phyloP scores from a whole-genome alignment of 805 yeast genomes.

The Priceomyces medius region DNA sequence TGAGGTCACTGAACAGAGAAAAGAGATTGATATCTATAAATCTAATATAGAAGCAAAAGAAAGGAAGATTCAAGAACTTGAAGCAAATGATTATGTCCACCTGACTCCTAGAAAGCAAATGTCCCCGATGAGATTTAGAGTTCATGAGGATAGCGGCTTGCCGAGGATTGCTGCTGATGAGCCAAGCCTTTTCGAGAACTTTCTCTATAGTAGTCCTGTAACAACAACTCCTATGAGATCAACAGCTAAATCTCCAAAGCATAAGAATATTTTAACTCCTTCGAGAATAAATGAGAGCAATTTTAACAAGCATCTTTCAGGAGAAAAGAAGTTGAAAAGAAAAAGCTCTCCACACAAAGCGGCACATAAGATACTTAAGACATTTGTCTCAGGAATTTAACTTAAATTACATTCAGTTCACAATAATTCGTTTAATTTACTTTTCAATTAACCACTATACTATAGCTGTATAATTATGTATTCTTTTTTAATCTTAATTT shows the following conservation, averaged over 20 bases:
- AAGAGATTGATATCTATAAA: neutral
- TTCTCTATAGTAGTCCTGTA: slow-evolving; percentile 1
- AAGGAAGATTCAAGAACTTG: neutral
- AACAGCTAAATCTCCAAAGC: neutral
- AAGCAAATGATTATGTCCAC: neutral
- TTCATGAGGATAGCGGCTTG: slow-evolving; percentile 1
- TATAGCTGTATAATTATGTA: neutral
- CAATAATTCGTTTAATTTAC: neutral
- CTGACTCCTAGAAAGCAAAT: slow-evolving; percentile 1
- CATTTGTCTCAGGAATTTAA: neutral
- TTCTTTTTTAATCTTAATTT: neutral
- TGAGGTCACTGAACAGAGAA: neutral
- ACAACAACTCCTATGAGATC: slow-evolving; percentile 2
- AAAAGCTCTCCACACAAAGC: slow-evolving; percentile 3
- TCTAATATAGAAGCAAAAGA: too few relatives aligned
- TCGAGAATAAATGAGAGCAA: slow-evolving; percentile 4
- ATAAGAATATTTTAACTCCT: slow-evolving; percentile 4
- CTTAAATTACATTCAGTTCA: neutral
- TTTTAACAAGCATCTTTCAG: neutral
- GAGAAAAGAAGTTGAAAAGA: slow-evolving; percentile 8
- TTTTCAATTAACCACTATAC: neutral
- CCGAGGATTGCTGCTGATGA: neutral
- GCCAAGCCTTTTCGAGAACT: slow-evolving; percentile 1
- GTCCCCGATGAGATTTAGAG: slow-evolving; percentile 2
- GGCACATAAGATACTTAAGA: slow-evolving; percentile 2